These are phyloP conservation scores for Euphorbia pulcherrima DNA, from an alignment of 345 rosid genomes.

Conservation along the genomic window DNA sequence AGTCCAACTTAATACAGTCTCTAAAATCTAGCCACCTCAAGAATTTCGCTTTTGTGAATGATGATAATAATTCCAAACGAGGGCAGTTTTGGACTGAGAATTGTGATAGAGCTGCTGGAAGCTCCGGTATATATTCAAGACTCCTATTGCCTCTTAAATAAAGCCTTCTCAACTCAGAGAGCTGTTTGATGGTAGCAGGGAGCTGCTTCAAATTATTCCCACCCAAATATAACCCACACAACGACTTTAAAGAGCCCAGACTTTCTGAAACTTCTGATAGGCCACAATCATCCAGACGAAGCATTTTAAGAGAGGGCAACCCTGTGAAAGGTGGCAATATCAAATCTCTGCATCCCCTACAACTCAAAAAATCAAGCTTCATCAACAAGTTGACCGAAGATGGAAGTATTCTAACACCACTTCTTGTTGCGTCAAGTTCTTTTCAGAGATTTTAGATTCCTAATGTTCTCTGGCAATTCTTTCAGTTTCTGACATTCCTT, in stretches of 20 bases:
- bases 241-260: not conserved
- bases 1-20: not conserved
- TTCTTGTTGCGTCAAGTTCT: not conserved
- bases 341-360: not conserved
- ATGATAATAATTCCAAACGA: not conserved
- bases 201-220: not conserved
- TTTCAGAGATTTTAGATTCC: not conserved
- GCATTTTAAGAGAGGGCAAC: not conserved
- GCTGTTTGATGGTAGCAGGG: too few relatives aligned
- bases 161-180: too few relatives aligned
- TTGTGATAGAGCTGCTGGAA: not conserved
- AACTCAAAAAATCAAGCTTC: not conserved
- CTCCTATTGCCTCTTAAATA: too few relatives aligned
- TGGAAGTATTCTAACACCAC: not conserved
- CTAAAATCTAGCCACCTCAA: not conserved
- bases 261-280: not conserved
- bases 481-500: not conserved
- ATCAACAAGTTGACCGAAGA: not conserved
- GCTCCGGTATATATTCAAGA: too few relatives aligned
- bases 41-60: not conserved
- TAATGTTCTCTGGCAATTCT: not conserved
- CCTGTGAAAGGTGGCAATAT: not conserved
- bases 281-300: not conserved
- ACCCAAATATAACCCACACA: not conserved
- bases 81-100: not conserved